Evolutionary conservation across 805 yeast genomes (phyloP), one percentile per base, ranked within the genome.

Genomic region (Wickerhamiella australiensis): DNA sequence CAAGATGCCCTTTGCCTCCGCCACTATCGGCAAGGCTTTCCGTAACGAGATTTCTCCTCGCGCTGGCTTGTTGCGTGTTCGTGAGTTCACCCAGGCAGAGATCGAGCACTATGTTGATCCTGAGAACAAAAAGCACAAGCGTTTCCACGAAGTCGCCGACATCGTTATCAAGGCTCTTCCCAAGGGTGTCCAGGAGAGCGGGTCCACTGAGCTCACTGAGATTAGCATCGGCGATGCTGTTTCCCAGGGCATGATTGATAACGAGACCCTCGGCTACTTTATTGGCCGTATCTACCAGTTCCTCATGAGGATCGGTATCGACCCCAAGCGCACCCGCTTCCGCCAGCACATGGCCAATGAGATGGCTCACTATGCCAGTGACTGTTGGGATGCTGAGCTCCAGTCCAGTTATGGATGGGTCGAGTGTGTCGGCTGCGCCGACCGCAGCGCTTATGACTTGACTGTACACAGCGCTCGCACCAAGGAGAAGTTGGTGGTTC

Each of bases 341-440:
- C 84, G 99, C 75, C 98, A 92, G 74, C 99, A 92, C 71, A 81
- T 92, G 94, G 75, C 81, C 59, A 92, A 92, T 66, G 99, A 92
- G 73, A 92, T 92, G 99, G 99, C 99, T 17, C 99, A 92, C 68
- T 92, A 92, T 68, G 98, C 98, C 53, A 80, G 94, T 58, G 99
- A 92, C 72, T 92, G 99, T 75, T 92, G 99, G 99, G 99, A 92
- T 71, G 96, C 95, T 57, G 99, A 92, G 73, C 75, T 92, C 61
- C 80, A 84, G 60, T 81, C 96, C 40, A 85, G 96, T 29, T 92
- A 86, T 61, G 99, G 99, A 61, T 92, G 99, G 99, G 85, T 92
- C 61, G 99, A 92, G 73, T 94, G 98, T 80, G 96, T 92, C 65
- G 99, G 99, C 59, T 92, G 97, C 73, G 99, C 99, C 57, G 99